Conservation (phyloP, 148 eudicot genomes). For the Rhododendron vialii region DNA sequence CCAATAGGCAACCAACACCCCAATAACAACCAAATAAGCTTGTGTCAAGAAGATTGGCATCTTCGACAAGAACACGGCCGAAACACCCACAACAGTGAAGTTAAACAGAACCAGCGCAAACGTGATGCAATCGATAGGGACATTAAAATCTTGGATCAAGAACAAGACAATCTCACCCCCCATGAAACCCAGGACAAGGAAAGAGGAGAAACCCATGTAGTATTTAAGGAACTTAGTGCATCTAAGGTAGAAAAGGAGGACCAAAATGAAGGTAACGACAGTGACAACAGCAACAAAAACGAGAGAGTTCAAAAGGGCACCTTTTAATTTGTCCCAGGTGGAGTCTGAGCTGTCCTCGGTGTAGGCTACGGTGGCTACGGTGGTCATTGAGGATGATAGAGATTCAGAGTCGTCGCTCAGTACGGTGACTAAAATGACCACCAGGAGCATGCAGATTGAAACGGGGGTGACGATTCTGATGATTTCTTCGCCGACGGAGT, state of each 20-base stretch:
- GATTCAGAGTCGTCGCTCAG: slow-evolving; percentile 37
- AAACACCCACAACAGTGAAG: slow-evolving; percentile 73
- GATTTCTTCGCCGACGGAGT: slow-evolving; percentile 82
- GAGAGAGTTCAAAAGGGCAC: slow-evolving; percentile 82
- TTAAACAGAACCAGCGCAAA: slow-evolving; percentile 55
- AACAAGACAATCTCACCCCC: slow-evolving; percentile 67
- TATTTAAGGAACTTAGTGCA: slow-evolving; percentile 83
- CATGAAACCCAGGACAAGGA: slow-evolving; percentile 74
- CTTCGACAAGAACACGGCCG: slow-evolving; percentile 74
- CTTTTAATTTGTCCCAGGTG: slow-evolving; percentile 71
- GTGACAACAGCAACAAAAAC: slow-evolving; percentile 82
- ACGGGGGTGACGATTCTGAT: slow-evolving; percentile 81
- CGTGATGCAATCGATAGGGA: slow-evolving; percentile 60
- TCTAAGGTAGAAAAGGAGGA: slow-evolving; percentile 72
- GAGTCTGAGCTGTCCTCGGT: slow-evolving; percentile 64
- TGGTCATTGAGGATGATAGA: slow-evolving; percentile 39
- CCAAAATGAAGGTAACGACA: slow-evolving; percentile 60
- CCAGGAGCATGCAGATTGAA: slow-evolving; percentile 79
- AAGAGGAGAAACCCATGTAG: slow-evolving; percentile 88
- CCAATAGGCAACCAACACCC: slow-evolving; percentile 90
- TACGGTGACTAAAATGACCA: slow-evolving; percentile 58
- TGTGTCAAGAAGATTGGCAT: slow-evolving; percentile 74
- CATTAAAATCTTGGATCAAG: slow-evolving; percentile 35
- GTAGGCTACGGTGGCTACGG: slow-evolving; percentile 74
- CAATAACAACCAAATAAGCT: slow-evolving; percentile 77